These are phyloP conservation scores for Salix udensis DNA, from an alignment of 345 rosid species.

Conservation along the genomic window DNA sequence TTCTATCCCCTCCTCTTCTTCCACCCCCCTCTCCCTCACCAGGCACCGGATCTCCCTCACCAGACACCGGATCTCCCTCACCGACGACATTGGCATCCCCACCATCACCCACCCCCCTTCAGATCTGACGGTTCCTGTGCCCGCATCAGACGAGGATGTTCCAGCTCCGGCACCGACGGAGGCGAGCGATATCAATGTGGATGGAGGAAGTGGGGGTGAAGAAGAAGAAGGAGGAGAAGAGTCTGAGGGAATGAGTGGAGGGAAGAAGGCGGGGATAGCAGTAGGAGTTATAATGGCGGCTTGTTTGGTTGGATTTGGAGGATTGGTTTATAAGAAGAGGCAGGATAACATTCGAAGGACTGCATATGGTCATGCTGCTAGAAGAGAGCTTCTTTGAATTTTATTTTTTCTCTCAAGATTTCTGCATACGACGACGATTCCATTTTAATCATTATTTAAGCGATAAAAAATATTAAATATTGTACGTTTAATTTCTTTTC, in stretches of 20 bases:
- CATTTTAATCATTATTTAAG: too few relatives aligned
- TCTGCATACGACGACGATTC: too few relatives aligned
- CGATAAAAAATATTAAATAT: too few relatives aligned
- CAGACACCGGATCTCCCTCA: conserved; percentile 21
- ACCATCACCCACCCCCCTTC: conserved; percentile 20
- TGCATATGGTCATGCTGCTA: conserved; percentile 44
- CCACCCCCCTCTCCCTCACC: conserved; percentile 22
- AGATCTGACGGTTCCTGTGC: conserved; percentile 25
- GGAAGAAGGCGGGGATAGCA: conserved; percentile 59
- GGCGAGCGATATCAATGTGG: conserved; percentile 27
- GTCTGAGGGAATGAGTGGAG: conserved; percentile 41
- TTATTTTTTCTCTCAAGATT: too few relatives aligned
- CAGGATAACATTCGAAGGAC: conserved; percentile 57
- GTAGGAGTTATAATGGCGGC: conserved; percentile 47
- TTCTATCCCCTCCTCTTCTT: conserved; percentile 19
- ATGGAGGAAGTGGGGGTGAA: conserved; percentile 16
- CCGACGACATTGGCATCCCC: conserved; percentile 14
- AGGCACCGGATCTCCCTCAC: neutral
- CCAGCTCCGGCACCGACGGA: conserved; percentile 27
- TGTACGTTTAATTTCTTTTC: neutral
- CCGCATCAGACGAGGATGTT: conserved; percentile 17
- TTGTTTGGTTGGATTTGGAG: conserved; percentile 47
- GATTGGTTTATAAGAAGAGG: conserved; percentile 59
- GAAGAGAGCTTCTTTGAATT: conserved; percentile 51
- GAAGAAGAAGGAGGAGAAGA: neutral